phyloP scores from a whole-genome alignment of 2,329 filamentous ascomycete genomes.

The Colletotrichum tamarilloi region DNA sequence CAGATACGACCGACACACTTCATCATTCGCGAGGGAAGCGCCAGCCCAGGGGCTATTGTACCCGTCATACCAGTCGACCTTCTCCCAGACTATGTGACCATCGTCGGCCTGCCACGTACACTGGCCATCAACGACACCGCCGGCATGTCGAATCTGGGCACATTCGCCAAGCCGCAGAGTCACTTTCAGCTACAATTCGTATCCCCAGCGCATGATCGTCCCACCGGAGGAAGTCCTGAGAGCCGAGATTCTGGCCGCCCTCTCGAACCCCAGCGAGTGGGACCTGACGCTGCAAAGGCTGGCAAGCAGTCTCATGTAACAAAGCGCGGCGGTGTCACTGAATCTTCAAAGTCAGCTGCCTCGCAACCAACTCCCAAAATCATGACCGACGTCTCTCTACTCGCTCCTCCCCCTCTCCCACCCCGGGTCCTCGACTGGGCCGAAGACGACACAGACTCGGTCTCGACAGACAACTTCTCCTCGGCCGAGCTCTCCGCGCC shows the following conservation, averaged over 20 bases:
- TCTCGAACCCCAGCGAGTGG: background rate
- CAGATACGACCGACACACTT: conserved; percentile 48
- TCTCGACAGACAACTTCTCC: conserved; percentile 29
- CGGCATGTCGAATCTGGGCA: conserved; percentile 53
- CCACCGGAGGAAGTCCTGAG: background rate
- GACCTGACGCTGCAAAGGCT: background rate
- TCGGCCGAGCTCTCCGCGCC: conserved; percentile 11
- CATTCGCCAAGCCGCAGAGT: conserved; percentile 37
- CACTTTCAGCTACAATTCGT: conserved; percentile 4
- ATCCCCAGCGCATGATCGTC: background rate
- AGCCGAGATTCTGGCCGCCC: background rate
- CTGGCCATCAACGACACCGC: conserved; percentile 50
- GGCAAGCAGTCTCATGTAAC: background rate
- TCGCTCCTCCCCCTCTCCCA: background rate
- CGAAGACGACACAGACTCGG: conserved; percentile 30
- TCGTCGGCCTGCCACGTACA: conserved; percentile 56
- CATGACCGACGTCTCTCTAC: background rate
- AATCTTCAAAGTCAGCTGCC: background rate
- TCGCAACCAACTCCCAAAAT: background rate
- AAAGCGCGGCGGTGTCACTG: background rate
- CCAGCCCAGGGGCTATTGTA: conserved; percentile 52
- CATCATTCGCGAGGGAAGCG: conserved; percentile 48
- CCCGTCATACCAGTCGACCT: conserved; percentile 67
- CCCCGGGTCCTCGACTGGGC: conserved; percentile 29
- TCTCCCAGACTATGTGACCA: conserved; percentile 57